Evolutionary conservation across 352 stramenopile species (phyloP), one percentile per base, ranked within the genome.

Genomic region (Globisporangium parvum): DNA sequence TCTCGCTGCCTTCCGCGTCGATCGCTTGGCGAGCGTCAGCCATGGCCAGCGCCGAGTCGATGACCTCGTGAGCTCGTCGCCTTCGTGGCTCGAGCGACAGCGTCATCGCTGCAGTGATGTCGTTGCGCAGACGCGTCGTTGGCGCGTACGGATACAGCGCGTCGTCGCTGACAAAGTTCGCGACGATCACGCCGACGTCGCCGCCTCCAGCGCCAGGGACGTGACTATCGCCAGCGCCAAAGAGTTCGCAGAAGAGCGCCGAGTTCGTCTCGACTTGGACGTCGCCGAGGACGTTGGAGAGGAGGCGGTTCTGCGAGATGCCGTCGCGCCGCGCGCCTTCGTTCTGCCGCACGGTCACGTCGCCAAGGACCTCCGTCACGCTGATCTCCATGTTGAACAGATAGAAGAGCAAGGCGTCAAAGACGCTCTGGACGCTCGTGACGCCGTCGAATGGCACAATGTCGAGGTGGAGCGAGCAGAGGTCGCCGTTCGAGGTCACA

Each of bases 321-420:
- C 74, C 62, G 11, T 62, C 71, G 42, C 59, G 79, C n/a, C 70
- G 63, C 46, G 77, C 70, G 39, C 83, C 71, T 54, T 83, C 73
- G 42, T 87, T 74, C 44, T 89, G 76, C n/a, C 73, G 71, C 28
- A 81, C 69, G 4, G 71, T 86, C 31, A 86, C 54, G 33, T 72
- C 57, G 24, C 73, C 73, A 0, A 82, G 42, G 15, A 48, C 58
- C n/a, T 86, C 75, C 0, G 75, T 75, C 14, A 82, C 64, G 9
- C 55, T 70, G 53, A 86, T 81, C 37, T 84, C 73, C 48, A 80
- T 58, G 49, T 74, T 76, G 37, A 53, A 59, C 8, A 71, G 66
- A 41, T 69, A 82, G 40, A 68, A 63, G 20, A 63, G 50, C 0
- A 77, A 58, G 0, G 68, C 65, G n/a, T 86, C 69, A 45, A 69